phyloP scores from a whole-genome alignment of 169 alveolate species.

The Cryptosporidium baileyi region DNA sequence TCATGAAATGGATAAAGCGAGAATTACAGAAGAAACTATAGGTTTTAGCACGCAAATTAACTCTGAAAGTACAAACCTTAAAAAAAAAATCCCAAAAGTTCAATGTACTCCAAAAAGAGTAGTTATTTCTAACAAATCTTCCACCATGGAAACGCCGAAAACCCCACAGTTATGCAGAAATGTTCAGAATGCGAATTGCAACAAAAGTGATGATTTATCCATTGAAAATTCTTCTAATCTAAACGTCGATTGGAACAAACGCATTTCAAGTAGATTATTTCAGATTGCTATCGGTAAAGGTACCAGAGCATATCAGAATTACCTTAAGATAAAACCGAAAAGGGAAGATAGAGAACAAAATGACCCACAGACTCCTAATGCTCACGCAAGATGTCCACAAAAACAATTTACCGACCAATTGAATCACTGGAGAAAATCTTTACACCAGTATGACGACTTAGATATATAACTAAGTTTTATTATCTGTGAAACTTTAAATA shows the following conservation, averaged over 20 bases:
- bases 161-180: not conserved
- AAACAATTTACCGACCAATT: constrained; percentile 42
- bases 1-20: not conserved
- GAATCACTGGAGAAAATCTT: constrained; percentile 62
- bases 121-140: not conserved
- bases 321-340: constrained; percentile 36
- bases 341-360: constrained; percentile 35
- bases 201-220: not conserved
- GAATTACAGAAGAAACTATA: not conserved
- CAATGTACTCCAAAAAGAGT: constrained; percentile 11
- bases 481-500: too few species aligned
- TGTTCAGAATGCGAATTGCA: not conserved
- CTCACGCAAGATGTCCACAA: constrained; percentile 67
- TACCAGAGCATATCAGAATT: constrained; percentile 65
- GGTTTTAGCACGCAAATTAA: not conserved
- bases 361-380: constrained; percentile 69
- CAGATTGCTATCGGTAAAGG: constrained; percentile 68
- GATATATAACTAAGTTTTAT: too few species aligned
- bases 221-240: not conserved
- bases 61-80: not conserved
- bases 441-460: constrained; percentile 53
- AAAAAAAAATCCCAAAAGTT: not conserved
- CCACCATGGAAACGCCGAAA: not conserved
- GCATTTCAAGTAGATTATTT: constrained; percentile 64
- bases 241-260: constrained; percentile 45